These are phyloP conservation scores for Geotrichum aggregatum DNA, from an alignment of 1,139 yeast genomes.

Conservation along the genomic window DNA sequence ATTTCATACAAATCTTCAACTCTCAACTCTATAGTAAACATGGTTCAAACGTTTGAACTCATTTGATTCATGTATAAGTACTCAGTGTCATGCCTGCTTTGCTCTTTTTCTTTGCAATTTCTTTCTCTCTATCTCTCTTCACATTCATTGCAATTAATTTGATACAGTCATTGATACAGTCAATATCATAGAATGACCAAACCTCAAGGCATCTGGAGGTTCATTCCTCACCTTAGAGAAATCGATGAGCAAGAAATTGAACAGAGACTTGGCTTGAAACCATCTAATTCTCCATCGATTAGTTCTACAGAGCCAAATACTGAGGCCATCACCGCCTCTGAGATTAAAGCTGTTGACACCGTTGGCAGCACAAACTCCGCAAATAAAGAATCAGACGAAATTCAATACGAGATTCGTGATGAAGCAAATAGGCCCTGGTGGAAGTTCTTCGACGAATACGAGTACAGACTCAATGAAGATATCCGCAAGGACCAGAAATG, in stretches of 20 bases:
- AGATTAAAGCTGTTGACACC: neutral
- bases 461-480: constrained; percentile 38
- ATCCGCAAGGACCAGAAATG: constrained; percentile 33
- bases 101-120: too few relatives aligned
- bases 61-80: too few relatives aligned
- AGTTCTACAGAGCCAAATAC: too few relatives aligned
- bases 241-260: constrained; percentile 15
- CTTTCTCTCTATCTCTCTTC: neutral
- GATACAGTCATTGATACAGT: neutral
- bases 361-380: too few relatives aligned
- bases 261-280: neutral
- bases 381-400: neutral
- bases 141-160: too few relatives aligned
- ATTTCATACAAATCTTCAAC: too few relatives aligned
- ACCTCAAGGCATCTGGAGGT: constrained; percentile 11
- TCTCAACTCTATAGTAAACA: too few relatives aligned
- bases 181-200: neutral
- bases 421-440: constrained; percentile 63
- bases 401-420: constrained; percentile 25
- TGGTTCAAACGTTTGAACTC: too few relatives aligned
- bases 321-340: neutral
- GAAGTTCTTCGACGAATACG: constrained; percentile 58
- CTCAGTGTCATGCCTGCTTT: too few relatives aligned
- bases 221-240: constrained; percentile 15
- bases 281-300: too few relatives aligned